phyloP scores from a whole-genome alignment of 192 early-diverging fungal genomes.

The Coemansia sp. region DNA sequence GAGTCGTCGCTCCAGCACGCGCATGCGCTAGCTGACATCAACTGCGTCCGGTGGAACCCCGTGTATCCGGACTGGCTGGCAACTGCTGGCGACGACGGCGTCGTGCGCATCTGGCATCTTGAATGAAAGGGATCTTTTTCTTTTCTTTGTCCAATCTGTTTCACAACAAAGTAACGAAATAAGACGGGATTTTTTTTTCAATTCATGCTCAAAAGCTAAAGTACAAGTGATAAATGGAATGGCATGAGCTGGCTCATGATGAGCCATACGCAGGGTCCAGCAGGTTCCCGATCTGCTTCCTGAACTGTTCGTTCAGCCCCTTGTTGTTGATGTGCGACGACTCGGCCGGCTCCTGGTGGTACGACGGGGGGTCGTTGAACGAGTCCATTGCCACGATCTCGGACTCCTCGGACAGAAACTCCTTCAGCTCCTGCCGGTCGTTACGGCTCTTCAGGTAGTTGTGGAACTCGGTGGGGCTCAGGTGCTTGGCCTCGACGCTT shows the following conservation, averaged over 20 bases:
- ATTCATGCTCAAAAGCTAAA: too few species aligned
- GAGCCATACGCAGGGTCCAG: slow-evolving; percentile 14
- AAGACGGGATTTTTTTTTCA: too few species aligned
- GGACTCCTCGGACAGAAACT: slow-evolving; percentile 39
- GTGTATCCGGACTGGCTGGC: slow-evolving; percentile 69
- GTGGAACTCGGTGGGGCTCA: slow-evolving; percentile 37
- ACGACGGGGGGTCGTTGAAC: slow-evolving; percentile 20
- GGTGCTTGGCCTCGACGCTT: slow-evolving; percentile 8
- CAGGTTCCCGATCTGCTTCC: slow-evolving; percentile 42
- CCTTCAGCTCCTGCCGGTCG: slow-evolving; percentile 17
- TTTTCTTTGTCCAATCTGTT: too few species aligned
- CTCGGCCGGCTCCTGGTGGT: background rate
- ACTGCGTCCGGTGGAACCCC: slow-evolving; percentile 86
- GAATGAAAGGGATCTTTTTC: background rate
- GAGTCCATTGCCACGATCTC: slow-evolving; percentile 36
- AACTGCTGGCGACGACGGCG: slow-evolving; percentile 88
- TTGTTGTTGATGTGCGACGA: slow-evolving; percentile 7
- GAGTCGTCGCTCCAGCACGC: slow-evolving; percentile 58
- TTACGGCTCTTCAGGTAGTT: slow-evolving; percentile 35
- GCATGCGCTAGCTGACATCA: slow-evolving; percentile 87
- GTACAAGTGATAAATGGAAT: too few species aligned
- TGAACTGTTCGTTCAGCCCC: slow-evolving; percentile 44
- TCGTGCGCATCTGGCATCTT: slow-evolving; percentile 76
- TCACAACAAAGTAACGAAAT: too few species aligned
- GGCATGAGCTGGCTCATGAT: too few species aligned